Base-by-base conservation (phyloP, 2,329 filamentous ascomycete species). In the Neonectria ditissima region DNA sequence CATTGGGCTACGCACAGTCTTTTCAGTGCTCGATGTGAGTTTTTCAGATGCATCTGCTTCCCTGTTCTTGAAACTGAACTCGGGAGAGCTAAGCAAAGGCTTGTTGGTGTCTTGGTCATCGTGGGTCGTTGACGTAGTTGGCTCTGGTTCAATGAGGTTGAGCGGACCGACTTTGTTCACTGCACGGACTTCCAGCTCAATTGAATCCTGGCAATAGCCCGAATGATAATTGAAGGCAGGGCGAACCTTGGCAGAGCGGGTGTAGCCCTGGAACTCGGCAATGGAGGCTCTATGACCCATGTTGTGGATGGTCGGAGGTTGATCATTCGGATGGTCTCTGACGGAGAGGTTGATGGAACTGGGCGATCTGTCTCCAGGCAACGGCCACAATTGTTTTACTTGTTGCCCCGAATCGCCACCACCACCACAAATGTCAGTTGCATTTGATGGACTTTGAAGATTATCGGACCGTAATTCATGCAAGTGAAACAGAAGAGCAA, bases 231-330 rank as follows among this genome's bases (percentile, higher is more conserved):
- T 63, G 39, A 68, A 72, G 3, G 68, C 68, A 14, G 76, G 75
- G 4, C 69, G 71, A 30, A 73, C 65, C 34, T 78, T 77, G 16
- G 69, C 68, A 10, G 63, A 58, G 28, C 62, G 67, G 43, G 59
- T 69, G 26, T 75, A 71, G 6, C 68, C 73, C n/a, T 57, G 54
- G 20, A 65, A 60, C 32, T 50, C 57, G 39, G 70, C 64, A 32
- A 65, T 41, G 3, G 65, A 39, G 13, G 69, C 59, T 45, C 55
- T 47, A 16, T 68, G 64, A 4, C 54, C 57, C 2, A 55, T 63
- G 6, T 60, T 54, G n/a, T 62, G 60, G 6, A 59, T n/a, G 24
- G 63, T 65, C 22, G 68, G 55, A 24, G 61, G 37, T 2, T 53
- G 66, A 54, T 70, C 66, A 24, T 71, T 62, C 50, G 69, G 63